phyloP scores from a whole-genome alignment of 495 filamentous ascomycete genomes.

The Margaritispora aquatica region DNA sequence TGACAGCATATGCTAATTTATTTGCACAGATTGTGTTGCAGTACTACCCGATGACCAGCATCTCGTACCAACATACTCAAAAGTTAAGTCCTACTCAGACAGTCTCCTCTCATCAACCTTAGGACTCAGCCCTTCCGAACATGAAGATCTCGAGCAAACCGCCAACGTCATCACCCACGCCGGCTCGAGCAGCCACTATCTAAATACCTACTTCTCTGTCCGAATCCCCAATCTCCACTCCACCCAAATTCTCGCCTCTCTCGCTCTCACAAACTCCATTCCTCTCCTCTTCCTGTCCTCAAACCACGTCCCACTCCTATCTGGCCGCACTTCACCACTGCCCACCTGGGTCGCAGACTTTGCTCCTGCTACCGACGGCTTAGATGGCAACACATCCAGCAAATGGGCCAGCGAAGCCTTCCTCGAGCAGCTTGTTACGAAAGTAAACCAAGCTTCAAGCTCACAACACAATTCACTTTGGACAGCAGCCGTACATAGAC shows the following conservation, averaged over 20 bases:
- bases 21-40: conserved; percentile 19
- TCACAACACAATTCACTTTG: too few species aligned
- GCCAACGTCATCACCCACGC: conserved; percentile 45
- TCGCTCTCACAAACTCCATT: conserved; percentile 29
- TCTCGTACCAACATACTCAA: neutral
- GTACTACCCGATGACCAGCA: neutral
- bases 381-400: neutral
- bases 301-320: conserved; percentile 24
- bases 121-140: conserved; percentile 1
- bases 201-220: conserved; percentile 41
- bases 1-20: too few species aligned
- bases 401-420: neutral
- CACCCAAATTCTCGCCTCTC: conserved; percentile 34
- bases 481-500: too few species aligned
- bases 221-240: conserved; percentile 35
- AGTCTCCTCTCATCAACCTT: conserved; percentile 2
- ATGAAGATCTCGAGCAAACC: neutral
- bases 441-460: neutral
- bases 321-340: neutral
- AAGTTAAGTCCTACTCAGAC: conserved; percentile 10
- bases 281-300: conserved; percentile 48
- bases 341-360: neutral
- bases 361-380: neutral
- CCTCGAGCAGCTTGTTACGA: neutral
- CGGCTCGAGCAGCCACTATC: conserved; percentile 43